Percentiles rank a stretch among this genome's conserved stretches.
phyloP scores from a whole-genome alignment of 805 yeast genomes.

The Ogataea wickerhamii region DNA sequence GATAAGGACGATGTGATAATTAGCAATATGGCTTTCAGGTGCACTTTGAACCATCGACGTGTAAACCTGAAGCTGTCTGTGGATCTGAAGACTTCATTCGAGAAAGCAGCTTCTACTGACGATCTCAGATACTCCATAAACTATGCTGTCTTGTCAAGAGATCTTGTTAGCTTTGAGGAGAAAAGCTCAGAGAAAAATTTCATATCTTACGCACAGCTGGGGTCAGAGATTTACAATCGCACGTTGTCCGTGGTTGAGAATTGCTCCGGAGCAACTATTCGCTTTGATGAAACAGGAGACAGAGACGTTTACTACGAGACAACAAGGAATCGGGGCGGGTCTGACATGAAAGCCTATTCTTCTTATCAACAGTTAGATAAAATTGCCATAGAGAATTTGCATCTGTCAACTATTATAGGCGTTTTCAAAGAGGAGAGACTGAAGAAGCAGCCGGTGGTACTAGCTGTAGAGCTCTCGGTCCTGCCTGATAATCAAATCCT shows the following conservation, averaged over 20 bases:
- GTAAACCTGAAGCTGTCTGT: conserved; percentile 36
- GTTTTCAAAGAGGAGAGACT: conserved; percentile 88
- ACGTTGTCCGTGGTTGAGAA: conserved; percentile 19
- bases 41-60: conserved; percentile 10
- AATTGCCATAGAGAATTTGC: conserved; percentile 46
- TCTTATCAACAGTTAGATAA: conserved; percentile 4
- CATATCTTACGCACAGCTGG: conserved; percentile 40
- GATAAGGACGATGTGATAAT: conserved; percentile 37
- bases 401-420: conserved; percentile 78
- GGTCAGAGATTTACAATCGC: conserved; percentile 15
- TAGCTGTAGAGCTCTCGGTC: conserved; percentile 51
- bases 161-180: conserved; percentile 52
- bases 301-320: conserved; percentile 9
- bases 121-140: conserved; percentile 80
- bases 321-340: conserved; percentile 2
- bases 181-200: conserved; percentile 38
- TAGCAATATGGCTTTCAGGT: conserved; percentile 39
- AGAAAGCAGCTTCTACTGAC: conserved; percentile 73
- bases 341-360: background rate
- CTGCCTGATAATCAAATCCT: conserved; percentile 14
- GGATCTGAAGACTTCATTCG: conserved; percentile 61
- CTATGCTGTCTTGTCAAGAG: conserved; percentile 78
- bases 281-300: conserved; percentile 9
- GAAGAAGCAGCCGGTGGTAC: conserved; percentile 68
- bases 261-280: conserved; percentile 16